Evolutionary conservation across 495 filamentous ascomycete species (phyloP), one percentile per base, ranked within the genome.

Genomic region (Lophium mytilinum): DNA sequence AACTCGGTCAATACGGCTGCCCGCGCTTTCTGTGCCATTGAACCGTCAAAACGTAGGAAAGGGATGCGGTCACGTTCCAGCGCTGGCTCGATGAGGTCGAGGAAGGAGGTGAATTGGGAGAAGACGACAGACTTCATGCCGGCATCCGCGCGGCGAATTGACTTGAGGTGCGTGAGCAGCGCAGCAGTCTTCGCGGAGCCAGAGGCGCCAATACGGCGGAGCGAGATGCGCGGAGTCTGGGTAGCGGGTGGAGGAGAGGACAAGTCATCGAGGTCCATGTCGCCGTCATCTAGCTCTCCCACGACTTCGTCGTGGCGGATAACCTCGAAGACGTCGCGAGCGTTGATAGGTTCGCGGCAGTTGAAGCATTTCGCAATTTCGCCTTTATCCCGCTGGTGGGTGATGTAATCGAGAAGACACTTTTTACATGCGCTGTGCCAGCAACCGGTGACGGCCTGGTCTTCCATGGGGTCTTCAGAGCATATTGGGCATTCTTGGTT

Each of bases 361-460:
- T 86, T 88, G 71, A 95, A 95, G 65, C 93, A 98, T 34, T 83
- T 77, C 9, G 93, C 85, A 0, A 86, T 56, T 54, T 86, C 78
- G 33, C 84, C 82, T 63, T 84, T 88, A 60, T 88, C 82, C 35
- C 78, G 85, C 63, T 95, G 87, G 68, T 95, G 89, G 59, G 83
- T 82, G 57, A 98, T 90, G 65, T 90, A 95, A 62, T 90, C 83
- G 4, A 88, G 71, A 21, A 95, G 76, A 64, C 93, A 98, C 45
- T 88, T 83, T 71, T 93, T 95, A 77, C 93, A 98, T 2, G 93
- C 91, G 19, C 87, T 89, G 70, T 98, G 93, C 88, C 92, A 97
- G 72, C 93, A 98, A 0, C 89, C 87, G 0, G 93, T 95, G 0
- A 98, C 92, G 0, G 88, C 85, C 56, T 94, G 91, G 43, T 96